Percentiles rank a stretch among this genome's conserved stretches.
These are phyloP conservation scores for Aspergillus awamori DNA, from an alignment of 2,329 filamentous ascomycete species.

Conservation along the genomic window DNA sequence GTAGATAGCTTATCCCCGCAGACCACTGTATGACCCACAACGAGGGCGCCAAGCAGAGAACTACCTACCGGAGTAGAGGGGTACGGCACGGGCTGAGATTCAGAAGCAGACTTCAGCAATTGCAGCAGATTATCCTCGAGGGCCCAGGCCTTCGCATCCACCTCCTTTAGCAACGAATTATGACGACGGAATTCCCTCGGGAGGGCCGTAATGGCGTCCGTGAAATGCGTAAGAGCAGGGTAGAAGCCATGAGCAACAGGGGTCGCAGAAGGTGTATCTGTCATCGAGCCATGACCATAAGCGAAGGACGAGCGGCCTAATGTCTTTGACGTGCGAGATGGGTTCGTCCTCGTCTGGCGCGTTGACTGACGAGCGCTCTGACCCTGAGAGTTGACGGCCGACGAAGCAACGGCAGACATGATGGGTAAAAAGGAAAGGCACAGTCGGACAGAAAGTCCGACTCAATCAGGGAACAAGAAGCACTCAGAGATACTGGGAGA, in stretches of 20 bases:
- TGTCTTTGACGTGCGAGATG: conserved; percentile 53
- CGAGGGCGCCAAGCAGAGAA: conserved; percentile 28
- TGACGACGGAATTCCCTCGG: conserved; percentile 95
- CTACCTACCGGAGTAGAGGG: conserved; percentile 40
- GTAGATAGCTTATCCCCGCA: not conserved
- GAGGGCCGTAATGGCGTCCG: conserved; percentile 86
- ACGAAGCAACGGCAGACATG: conserved; percentile 31
- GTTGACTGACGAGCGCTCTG: conserved; percentile 39
- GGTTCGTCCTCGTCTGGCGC: conserved; percentile 54
- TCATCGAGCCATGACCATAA: conserved; percentile 37
- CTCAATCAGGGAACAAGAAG: conserved; percentile 16
- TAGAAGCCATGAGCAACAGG: conserved; percentile 57
- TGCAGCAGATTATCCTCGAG: conserved; percentile 81
- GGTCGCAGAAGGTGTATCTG: conserved; percentile 31
- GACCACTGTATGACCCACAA: conserved; percentile 33
- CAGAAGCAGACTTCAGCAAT: conserved; percentile 58
- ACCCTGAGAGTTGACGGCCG: conserved; percentile 31
- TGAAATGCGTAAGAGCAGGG: conserved; percentile 73
- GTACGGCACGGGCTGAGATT: conserved; percentile 37
- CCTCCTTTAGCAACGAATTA: conserved; percentile 94
- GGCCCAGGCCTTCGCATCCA: conserved; percentile 92
- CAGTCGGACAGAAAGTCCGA: not conserved
- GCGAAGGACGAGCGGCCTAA: conserved; percentile 44
- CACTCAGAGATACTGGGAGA: not conserved
- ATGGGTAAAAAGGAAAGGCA: not conserved